Evolutionary conservation across 345 rosid species (phyloP), one percentile per base, ranked within the genome.

Genomic region (Rhizophora apiculata): DNA sequence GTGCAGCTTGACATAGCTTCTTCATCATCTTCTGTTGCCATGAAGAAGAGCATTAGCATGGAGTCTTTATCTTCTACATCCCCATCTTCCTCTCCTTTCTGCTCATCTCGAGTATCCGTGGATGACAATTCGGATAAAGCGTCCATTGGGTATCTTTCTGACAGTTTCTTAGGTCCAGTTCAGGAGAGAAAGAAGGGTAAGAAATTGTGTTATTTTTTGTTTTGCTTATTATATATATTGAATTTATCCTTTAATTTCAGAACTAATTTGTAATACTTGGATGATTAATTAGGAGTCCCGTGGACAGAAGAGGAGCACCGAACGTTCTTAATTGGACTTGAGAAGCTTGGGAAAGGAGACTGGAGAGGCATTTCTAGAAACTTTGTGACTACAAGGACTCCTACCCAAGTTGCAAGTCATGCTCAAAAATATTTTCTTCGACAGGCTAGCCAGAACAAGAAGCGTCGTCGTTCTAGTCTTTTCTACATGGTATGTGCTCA

Each of bases 261-360:
- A 19, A 18, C 32, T 29, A 20, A 39, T 6, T 34, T 51, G 36
- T 5, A 43, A 43, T 39, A 9, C 21, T 39, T 39, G 32, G 39
- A 8, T 73, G 48, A 29, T 32, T 55, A 22, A 56, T 56, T 31
- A 88, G 93, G 93, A 71, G 84, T 80, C 59, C 84, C 91, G 31
- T 88, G 93, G 93, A 81, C 93, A 20, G 93, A 86, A 76, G 90
- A 83, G 57, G 93, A 88, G 70, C 93, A 88, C 63, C 48, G 82
- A 71, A 61, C 60, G 4, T 86, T 88, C 75, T 68, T 88, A 21
- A 26, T 76, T 0, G 93, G 93, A 71, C 72, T 88, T 0, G 87
- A 86, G 72, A 86, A 73, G 83, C 84, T 85, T 21, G 93, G 93
- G 43, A 88, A 83, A 52, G 90, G 93, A 49, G 90, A 88, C 19